Evolutionary conservation across 495 filamentous ascomycete genomes (phyloP), one percentile per base, ranked within the genome.

Genomic region (Xylaria nigripes): DNA sequence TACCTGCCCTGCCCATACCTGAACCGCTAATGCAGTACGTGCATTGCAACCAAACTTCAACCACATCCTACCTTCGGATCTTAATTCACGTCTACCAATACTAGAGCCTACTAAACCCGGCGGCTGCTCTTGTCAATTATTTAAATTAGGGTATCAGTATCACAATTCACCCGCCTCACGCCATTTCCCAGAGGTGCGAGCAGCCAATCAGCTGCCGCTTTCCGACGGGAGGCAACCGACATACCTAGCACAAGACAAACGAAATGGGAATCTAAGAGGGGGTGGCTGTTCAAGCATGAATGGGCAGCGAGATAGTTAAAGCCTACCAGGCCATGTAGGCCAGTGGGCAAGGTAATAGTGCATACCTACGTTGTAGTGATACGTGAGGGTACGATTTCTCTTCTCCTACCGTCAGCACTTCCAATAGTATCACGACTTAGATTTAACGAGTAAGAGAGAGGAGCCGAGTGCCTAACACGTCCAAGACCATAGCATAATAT

Each of bases 221-320:
- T 10, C 23, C 34, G 19, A 18, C 45, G 51, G 44, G 32, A 54
- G 51, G 51, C 45, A 54, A 18, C 45, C 45, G 42, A 42, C 51
- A 19, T 2, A 43, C 36, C 6, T 21, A 1, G 23, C 9, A 42
- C 21, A 30, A 24, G 24, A 44, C 12, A 29, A 38, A n/a, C 29
- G 18, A 40, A 40, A 18, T 46, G 44, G 36, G 49, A 18, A 51
- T n/a, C 15, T 23, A 34, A 2, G 23, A 50, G 38, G 12, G 10
- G 10, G 49, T 21, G 22, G 48, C 24, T 6, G 38, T 44, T 18
- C 36, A 40, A 36, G 36, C 36, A 40, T 40, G 36, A 40, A 40
- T 13, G 36, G 36, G 18, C 15, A 18, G 18, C 36, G 32, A 36
- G 4, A 12, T 36, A 36, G 32, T 36, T 5, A 36, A 40, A 40